These are phyloP conservation scores for Auricularia heimuer DNA, from an alignment of 768 basidiomycete genomes.

Conservation along the genomic window DNA sequence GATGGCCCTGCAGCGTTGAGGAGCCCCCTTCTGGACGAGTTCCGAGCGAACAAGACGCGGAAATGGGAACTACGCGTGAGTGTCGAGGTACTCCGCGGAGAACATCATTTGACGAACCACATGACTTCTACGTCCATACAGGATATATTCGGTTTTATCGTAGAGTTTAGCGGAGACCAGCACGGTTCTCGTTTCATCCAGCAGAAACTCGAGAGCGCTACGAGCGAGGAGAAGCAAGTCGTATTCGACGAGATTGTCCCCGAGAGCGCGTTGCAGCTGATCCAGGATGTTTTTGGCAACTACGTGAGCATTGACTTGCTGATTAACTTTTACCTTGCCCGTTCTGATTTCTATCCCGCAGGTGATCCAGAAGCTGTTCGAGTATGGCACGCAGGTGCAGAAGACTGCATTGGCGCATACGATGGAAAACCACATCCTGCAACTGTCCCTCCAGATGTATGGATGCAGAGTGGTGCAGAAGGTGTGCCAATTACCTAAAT, in stretches of 20 bases:
- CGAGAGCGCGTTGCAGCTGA: conserved; percentile 58
- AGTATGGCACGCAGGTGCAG: conserved; percentile 71
- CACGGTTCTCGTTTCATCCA: conserved; percentile 99
- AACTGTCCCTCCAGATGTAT: conserved; percentile 83
- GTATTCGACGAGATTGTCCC: conserved; percentile 87
- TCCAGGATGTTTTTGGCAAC: conserved; percentile 93
- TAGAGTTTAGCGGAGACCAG: conserved; percentile 91
- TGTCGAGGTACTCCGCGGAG: conserved; percentile 7
- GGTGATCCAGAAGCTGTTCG: conserved; percentile 92
- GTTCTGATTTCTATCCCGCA: conserved; percentile 21
- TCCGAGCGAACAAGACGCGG: conserved; percentile 65
- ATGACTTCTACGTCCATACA: conserved; percentile 20
- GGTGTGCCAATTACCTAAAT: conserved; percentile 29
- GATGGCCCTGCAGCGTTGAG: conserved; percentile 37
- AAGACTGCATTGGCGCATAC: conserved; percentile 55
- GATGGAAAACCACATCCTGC: conserved; percentile 70
- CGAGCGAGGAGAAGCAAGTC: conserved; percentile 65
- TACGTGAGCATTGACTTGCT: conserved; percentile 45
- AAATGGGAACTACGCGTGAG: conserved; percentile 75
- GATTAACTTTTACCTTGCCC: neutral
- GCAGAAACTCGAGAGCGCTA: conserved; percentile 66
- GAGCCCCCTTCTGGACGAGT: conserved; percentile 75
- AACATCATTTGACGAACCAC: neutral
- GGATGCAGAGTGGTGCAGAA: conserved; percentile 95
- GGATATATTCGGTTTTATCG: conserved; percentile 79